Base-by-base conservation (phyloP, 768 basidiomycete species). In the Boletales sp. region DNA sequence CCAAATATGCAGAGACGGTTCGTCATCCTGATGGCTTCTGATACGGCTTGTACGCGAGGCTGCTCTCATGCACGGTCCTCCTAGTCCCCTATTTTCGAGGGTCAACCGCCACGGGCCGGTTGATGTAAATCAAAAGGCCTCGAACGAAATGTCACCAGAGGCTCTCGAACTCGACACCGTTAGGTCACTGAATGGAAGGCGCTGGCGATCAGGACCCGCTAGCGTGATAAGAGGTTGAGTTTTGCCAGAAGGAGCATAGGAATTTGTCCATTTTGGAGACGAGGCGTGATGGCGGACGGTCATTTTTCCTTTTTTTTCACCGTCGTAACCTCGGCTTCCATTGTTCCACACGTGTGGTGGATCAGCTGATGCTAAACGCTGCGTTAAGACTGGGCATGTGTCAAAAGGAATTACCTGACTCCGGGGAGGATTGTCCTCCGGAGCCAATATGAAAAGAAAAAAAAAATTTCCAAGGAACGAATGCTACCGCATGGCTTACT, bases 121-220 rank as follows among this genome's bases (percentile, higher is more conserved):
- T 55, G 61, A 54, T 57, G 54, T 63, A 48, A 56, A 44, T 44
- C 43, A 34, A 53, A 42, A 44, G 56, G 52, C 50, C 59, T 59
- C 44, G 53, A 57, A 45, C 39, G 43, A 56, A 15, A 52, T 6
- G 37, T 50, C 42, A 14, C 40, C 25, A 33, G 21, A 42, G 12
- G 57, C 55, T 52, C 54, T 58, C 61, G 65, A 60, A 52, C 55
- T 39, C 18, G 54, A 49, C 49, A 38, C 41, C 32, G 31, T 58
- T 42, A 57, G 52, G 57, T 58, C 58, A 54, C 53, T 25, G 38
- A 67, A 66, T 67, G 65, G 65, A 67, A 62, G 65, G 44, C 36
- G 50, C 53, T 67, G 65, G 50, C 42, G 57, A 66, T 67, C 64
- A 60, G 40, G 50, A 50, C 53, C 41, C 37, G 48, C 49, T 57